These are phyloP conservation scores for Agaricus blazei DNA, from an alignment of 768 basidiomycete species.

Conservation along the genomic window DNA sequence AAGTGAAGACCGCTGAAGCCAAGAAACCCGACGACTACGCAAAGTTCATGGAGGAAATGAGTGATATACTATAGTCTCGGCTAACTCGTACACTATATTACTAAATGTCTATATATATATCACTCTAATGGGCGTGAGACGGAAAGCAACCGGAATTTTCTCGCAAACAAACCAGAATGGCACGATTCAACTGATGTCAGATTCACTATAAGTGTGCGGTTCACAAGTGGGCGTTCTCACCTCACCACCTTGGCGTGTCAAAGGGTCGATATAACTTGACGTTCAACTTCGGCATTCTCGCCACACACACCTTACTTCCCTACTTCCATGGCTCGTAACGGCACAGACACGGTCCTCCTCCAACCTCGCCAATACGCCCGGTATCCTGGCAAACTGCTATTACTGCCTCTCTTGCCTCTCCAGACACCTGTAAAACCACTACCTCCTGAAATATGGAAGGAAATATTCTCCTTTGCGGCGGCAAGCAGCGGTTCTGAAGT, in stretches of 20 bases:
- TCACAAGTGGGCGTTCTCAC: neutral
- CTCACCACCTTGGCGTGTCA: neutral
- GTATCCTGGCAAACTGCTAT: constrained; percentile 51
- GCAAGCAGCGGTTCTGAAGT: constrained; percentile 16
- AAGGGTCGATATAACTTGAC: neutral
- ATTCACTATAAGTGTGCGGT: too few species aligned
- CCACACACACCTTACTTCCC: neutral
- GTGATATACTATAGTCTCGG: constrained; percentile 46
- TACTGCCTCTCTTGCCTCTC: constrained; percentile 65
- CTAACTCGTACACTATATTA: neutral
- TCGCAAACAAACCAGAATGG: too few species aligned
- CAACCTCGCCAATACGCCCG: constrained; percentile 64
- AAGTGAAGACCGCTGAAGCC: constrained; percentile 18
- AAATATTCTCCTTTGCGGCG: constrained; percentile 45
- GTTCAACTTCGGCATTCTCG: too few species aligned
- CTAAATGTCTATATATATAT: neutral
- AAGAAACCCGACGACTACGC: constrained; percentile 66
- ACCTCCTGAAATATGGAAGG: constrained; percentile 68
- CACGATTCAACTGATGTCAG: neutral
- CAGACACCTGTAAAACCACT: constrained; percentile 47
- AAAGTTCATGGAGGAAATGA: constrained; percentile 74
- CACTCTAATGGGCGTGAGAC: neutral
- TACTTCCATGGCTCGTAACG: constrained; percentile 24
- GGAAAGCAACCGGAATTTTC: too few species aligned
- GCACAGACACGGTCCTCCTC: constrained; percentile 40